Conservation (phyloP, 2,329 filamentous ascomycete species). For the Neofusicoccum parvum region DNA sequence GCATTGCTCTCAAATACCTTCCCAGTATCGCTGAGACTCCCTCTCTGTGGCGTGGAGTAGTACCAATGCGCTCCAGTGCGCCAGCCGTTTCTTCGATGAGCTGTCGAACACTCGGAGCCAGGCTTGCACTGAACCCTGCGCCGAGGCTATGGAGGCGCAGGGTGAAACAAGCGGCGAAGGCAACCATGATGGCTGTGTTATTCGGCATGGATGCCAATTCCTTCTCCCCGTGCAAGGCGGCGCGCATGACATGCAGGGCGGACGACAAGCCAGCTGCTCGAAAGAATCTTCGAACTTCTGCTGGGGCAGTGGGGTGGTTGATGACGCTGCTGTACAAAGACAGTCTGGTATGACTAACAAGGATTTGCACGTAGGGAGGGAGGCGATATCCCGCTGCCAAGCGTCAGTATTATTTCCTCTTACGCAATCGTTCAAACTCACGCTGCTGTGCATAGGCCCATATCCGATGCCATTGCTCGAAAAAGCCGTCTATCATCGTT, state of each 20-base stretch:
- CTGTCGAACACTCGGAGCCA: constrained; percentile 53
- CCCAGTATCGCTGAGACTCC: constrained; percentile 66
- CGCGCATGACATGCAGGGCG: constrained; percentile 73
- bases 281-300: constrained; percentile 73
- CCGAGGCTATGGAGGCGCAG: constrained; percentile 54
- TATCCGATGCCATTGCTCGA: constrained; percentile 64
- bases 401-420: constrained; percentile 42
- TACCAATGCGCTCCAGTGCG: constrained; percentile 70
- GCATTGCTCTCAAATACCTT: constrained; percentile 51
- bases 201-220: constrained; percentile 76
- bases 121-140: constrained; percentile 32
- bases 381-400: constrained; percentile 48
- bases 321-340: constrained; percentile 77
- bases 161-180: constrained; percentile 68
- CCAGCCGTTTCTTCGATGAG: constrained; percentile 65
- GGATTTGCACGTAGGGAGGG: constrained; percentile 74
- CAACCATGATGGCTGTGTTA: constrained; percentile 78
- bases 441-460: constrained; percentile 46
- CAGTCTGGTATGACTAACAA: constrained; percentile 71
- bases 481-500: constrained; percentile 64
- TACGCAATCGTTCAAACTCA: constrained; percentile 55
- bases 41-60: constrained; percentile 65
- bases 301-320: constrained; percentile 71
- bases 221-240: constrained; percentile 70
- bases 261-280: constrained; percentile 71